phyloP scores from a whole-genome alignment of 1,284 basidiomycete genomes.

The Leucoagaricus sp. region DNA sequence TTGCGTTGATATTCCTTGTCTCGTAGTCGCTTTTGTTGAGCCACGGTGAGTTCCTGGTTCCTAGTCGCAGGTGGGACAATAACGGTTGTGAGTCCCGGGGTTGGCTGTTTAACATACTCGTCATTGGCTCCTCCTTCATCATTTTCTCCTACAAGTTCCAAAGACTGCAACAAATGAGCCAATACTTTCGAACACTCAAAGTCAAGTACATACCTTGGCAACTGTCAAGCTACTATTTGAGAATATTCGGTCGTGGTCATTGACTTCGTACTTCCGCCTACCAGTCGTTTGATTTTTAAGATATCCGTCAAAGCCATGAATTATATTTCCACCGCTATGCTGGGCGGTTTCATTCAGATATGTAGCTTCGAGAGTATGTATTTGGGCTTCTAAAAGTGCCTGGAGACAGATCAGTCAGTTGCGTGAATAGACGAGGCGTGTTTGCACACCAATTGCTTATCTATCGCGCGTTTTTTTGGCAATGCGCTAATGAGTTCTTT shows the following conservation, averaged over 20 bases:
- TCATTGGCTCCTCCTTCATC: constrained; percentile 59
- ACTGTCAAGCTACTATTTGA: constrained; percentile 75
- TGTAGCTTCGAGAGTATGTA: constrained; percentile 70
- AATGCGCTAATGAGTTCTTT: constrained; percentile 72
- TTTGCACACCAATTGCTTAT: constrained; percentile 68
- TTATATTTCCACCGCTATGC: constrained; percentile 79
- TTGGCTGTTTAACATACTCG: constrained; percentile 59
- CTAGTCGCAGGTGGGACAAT: constrained; percentile 72
- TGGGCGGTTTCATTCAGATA: constrained; percentile 75
- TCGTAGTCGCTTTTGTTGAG: constrained; percentile 69
- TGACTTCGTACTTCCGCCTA: constrained; percentile 70
- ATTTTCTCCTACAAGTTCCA: constrained; percentile 74
- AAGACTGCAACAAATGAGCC: constrained; percentile 47
- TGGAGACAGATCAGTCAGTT: constrained; percentile 28
- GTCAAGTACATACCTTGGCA: constrained; percentile 53
- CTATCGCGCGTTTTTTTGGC: constrained; percentile 66
- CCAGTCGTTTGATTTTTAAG: constrained; percentile 72
- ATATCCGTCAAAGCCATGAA: constrained; percentile 81
- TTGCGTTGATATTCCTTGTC: constrained; percentile 77
- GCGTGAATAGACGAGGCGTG: background rate
- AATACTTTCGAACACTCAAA: background rate
- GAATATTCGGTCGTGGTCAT: constrained; percentile 76
- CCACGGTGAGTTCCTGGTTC: constrained; percentile 62
- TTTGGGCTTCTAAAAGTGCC: constrained; percentile 73
- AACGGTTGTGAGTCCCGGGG: constrained; percentile 70